Conservation (phyloP, 345 rosid species). For the Psidium guajava region DNA sequence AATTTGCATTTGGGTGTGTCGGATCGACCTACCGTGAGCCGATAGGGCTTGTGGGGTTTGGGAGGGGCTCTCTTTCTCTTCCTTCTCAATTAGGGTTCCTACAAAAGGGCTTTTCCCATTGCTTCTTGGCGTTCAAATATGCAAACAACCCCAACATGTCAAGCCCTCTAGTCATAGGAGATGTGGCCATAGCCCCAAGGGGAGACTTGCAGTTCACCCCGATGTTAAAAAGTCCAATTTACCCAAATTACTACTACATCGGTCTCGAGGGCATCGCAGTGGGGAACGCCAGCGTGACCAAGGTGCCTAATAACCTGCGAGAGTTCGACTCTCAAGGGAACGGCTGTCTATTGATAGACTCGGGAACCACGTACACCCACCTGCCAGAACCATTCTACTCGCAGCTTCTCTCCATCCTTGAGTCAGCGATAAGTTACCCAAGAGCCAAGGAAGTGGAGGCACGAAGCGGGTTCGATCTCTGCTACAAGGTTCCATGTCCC, state of each 20-base stretch:
- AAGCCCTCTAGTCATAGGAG: constrained; percentile 64
- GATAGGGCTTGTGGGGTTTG: constrained; percentile 81
- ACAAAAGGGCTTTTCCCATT: constrained; percentile 65
- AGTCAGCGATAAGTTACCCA: constrained; percentile 35
- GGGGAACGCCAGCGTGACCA: constrained; percentile 23
- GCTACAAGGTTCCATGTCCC: constrained; percentile 59
- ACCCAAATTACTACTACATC: constrained; percentile 60
- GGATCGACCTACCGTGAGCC: constrained; percentile 65
- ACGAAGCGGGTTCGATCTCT: constrained; percentile 62
- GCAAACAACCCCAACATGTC: constrained; percentile 64
- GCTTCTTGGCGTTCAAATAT: constrained; percentile 78
- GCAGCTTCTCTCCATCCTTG: constrained; percentile 37
- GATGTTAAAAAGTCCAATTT: constrained; percentile 47
- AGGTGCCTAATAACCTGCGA: constrained; percentile 40
- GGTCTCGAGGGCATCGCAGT: constrained; percentile 55
- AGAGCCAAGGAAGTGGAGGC: constrained; percentile 46
- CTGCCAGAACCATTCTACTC: constrained; percentile 63
- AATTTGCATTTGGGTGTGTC: constrained; percentile 60
- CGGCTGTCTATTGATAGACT: constrained; percentile 78
- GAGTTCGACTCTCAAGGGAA: constrained; percentile 67
- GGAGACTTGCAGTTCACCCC: constrained; percentile 60
- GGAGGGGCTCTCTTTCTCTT: constrained; percentile 63
- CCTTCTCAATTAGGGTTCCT: constrained; percentile 74
- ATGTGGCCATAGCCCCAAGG: constrained; percentile 27
- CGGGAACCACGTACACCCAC: constrained; percentile 85